Evolutionary conservation across 2,329 filamentous ascomycete genomes (phyloP), one percentile per base, ranked within the genome.

Genomic region (Amylocarpus encephaloides): DNA sequence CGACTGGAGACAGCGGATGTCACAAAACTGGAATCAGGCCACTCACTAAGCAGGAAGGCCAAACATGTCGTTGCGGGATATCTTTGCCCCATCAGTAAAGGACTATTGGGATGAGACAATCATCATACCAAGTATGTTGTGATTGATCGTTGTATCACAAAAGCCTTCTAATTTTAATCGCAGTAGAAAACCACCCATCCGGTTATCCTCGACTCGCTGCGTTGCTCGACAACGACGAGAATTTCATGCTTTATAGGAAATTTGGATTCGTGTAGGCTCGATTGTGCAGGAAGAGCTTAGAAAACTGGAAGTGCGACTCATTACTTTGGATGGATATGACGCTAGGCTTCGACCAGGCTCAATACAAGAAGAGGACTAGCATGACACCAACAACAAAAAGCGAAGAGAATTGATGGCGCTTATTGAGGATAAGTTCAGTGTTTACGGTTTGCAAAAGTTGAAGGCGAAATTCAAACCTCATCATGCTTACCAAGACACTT

Each of bases 221-320:
- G 1, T 68, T 71, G 46, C 58, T 67, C 1, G 65, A 69, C 49
- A 70, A 66, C 52, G 65, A 69, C 48, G 64, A 69, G 16, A 58
- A 60, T 26, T 71, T 71, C 45, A 66, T 65, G 56, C 46, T 71
- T 2, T 72, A 68, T 48, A 62, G 68, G 2, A 62, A 67, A 0
- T 72, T 71, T 45, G 68, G 68, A 3, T 67, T 63, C 26, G 49
- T 71, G 0, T 67, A 70, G 38, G 57, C 66, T 1, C 60, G 69
- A 1, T 53, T 70, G 1, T 42, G 18, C 52, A 54, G 32, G 42
- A 51, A 18, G 43, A 54, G 36, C 12, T 54, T 5, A 34, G 43
- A 26, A 26, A 26, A 11, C 38, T 54, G 52, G 51, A 26, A 39
- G 15, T 43, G 6, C 22, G 38, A 5, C 49, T 54, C 2, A 43